Conservation (phyloP, 2,329 filamentous ascomycete species). For the Paracoccidioides lutzii region DNA sequence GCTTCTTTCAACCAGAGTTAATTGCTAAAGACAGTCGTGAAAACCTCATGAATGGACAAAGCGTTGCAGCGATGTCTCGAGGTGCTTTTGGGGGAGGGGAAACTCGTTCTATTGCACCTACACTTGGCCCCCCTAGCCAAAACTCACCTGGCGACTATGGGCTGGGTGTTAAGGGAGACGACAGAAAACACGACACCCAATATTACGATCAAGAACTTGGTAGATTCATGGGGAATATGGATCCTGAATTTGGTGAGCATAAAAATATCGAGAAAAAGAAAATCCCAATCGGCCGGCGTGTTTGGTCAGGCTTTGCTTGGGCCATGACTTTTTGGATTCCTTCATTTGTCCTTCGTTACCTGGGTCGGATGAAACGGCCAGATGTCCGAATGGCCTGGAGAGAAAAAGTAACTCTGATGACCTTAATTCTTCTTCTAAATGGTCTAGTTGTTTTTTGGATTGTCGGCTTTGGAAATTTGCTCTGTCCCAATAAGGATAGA, state of each 20-base stretch:
- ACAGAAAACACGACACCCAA: constrained; percentile 52
- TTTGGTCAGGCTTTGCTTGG: constrained; percentile 79
- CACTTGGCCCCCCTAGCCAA: constrained; percentile 45
- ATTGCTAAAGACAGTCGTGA: constrained; percentile 58
- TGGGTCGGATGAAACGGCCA: constrained; percentile 93
- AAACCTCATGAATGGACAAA: constrained; percentile 51
- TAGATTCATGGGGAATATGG: constrained; percentile 55
- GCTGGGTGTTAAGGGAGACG: constrained; percentile 73
- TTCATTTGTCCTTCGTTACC: constrained; percentile 61
- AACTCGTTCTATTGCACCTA: constrained; percentile 41
- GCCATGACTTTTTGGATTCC: constrained; percentile 87
- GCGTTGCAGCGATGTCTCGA: constrained; percentile 33
- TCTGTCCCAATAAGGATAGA: constrained; percentile 87
- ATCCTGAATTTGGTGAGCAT: constrained; percentile 63
- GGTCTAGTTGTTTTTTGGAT: constrained; percentile 82
- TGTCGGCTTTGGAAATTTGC: constrained; percentile 64
- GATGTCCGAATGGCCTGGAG: constrained; percentile 96
- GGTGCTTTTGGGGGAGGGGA: constrained; percentile 37
- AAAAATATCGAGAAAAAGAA: constrained; percentile 62
- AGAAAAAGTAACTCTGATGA: constrained; percentile 76
- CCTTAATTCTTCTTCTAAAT: constrained; percentile 73
- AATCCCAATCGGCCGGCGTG: constrained; percentile 50
- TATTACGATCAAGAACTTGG: constrained; percentile 59
- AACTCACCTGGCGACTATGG: constrained; percentile 72
- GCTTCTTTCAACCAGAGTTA: constrained; percentile 56